Evolutionary conservation across 1,284 basidiomycete genomes (phyloP).

Genomic region (Earliella scabrosa): DNA sequence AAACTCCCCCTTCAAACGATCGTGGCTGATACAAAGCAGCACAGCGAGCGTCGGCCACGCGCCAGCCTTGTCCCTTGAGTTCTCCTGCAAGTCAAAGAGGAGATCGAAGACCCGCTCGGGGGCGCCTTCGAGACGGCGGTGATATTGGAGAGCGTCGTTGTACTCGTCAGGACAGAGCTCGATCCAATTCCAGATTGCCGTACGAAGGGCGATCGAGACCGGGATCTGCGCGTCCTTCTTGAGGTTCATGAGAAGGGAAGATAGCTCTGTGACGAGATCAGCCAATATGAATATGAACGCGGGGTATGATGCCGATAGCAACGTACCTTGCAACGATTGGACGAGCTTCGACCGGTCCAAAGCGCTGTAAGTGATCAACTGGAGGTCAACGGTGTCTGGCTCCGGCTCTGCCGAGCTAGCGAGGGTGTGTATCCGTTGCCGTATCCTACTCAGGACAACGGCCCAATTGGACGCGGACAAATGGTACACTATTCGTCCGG

Average conservation of each 20-base stretch:
- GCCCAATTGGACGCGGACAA: conserved; percentile 92
- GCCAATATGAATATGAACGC: neutral
- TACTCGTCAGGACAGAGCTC: conserved; percentile 84
- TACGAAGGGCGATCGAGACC: conserved; percentile 75
- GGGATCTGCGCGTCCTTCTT: conserved; percentile 76
- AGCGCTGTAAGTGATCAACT: conserved; percentile 74
- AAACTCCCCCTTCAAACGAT: conserved; percentile 66
- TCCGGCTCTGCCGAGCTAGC: conserved; percentile 57
- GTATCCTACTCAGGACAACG: conserved; percentile 77
- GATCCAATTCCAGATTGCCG: conserved; percentile 93
- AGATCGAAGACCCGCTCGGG: conserved; percentile 86
- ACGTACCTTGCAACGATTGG: conserved; percentile 66
- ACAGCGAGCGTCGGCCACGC: conserved; percentile 86
- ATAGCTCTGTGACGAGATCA: conserved; percentile 60
- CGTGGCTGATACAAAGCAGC: conserved; percentile 79
- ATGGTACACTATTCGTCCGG: conserved; percentile 84
- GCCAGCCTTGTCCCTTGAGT: conserved; percentile 52
- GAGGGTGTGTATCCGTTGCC: conserved; percentile 71
- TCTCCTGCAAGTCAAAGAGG: conserved; percentile 63
- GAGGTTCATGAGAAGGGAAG: conserved; percentile 85
- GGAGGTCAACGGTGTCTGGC: conserved; percentile 73
- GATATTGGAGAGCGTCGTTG: conserved; percentile 67
- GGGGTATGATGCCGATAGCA: conserved; percentile 11
- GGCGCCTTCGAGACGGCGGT: conserved; percentile 75
- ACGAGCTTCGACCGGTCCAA: conserved; percentile 69